Base-by-base conservation (phyloP, 352 stramenopile species). In the Phytophthora citricola region DNA sequence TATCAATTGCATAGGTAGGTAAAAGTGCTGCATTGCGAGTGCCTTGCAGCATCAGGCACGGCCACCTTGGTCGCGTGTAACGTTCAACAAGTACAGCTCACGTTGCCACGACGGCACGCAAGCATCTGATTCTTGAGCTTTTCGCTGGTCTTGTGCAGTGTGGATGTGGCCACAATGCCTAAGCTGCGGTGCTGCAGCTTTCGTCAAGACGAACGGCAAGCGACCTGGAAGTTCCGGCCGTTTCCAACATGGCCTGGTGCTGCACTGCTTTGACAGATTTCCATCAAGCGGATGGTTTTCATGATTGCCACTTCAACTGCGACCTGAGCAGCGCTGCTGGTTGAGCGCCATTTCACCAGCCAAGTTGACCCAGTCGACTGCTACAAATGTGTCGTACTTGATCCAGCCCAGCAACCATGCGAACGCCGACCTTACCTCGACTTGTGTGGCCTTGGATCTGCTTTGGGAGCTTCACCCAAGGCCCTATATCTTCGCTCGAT, bases 221-320 rank as follows among this genome's bases (percentile, higher is more conserved):
- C 31, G 8, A 26, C 6, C 6, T 34, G 29, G 6, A 34, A 34
- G 29, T 34, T 46, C 40, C 4, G 14, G 41, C 27, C n/a, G 29
- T 34, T 43, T 44, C 46, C 44, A 45, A 32, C 17, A 1, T 51
- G 57, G 15, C 34, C 58, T n/a, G 58, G 6, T 45, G 14, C 39
- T 66, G 38, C 46, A 51, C 39, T 15, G 17, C 12, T 17, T 61
- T 67, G 50, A 67, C 59, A 67, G 32, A 56, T 67, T 67, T 67
- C 59, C 59, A 67, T 67, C 59, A 60, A 32, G 3, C 41, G 45
- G 41, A 53, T 51, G 41, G 40, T 29, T 27, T 22, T 26, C n/a
- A 26, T 46, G n/a, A 46, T 26, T n/a, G 20, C 48, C 20, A 32
- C 38, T 55, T 57, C 49, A 47, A 39, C 49, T 24, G 29, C 27